These are phyloP conservation scores for Tephrocybe rancida DNA, from an alignment of 768 basidiomycete species.

Conservation along the genomic window DNA sequence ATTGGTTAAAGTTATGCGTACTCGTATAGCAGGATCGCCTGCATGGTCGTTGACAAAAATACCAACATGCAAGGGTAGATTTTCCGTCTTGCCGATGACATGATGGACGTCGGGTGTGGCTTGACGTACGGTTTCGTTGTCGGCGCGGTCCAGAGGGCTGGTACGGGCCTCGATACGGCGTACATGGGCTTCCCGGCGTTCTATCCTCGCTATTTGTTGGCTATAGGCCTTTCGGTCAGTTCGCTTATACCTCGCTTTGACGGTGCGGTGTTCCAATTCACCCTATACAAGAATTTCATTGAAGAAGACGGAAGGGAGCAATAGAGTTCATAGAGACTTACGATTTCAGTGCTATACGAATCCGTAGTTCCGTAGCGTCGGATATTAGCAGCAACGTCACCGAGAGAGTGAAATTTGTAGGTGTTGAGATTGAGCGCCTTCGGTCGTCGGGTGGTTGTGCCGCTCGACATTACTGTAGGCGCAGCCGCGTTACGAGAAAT, in stretches of 20 bases:
- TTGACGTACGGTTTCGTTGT: neutral
- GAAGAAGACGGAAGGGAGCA: neutral
- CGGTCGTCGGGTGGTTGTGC: neutral
- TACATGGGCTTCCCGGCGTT: neutral
- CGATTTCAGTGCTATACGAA: conserved; percentile 15
- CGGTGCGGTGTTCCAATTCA: conserved; percentile 10
- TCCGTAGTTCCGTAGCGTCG: conserved; percentile 15
- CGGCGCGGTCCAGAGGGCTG: neutral
- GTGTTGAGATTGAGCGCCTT: conserved; percentile 4
- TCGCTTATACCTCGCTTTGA: conserved; percentile 5
- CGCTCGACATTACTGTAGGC: neutral
- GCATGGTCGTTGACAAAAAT: neutral
- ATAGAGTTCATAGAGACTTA: neutral
- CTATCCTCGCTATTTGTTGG: conserved; percentile 3
- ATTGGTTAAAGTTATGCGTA: neutral
- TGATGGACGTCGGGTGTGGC: neutral
- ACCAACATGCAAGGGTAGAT: neutral
- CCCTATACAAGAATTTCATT: conserved; percentile 4
- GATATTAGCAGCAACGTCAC: conserved; percentile 13
- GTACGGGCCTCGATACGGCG: neutral
- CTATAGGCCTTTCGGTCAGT: conserved; percentile 1
- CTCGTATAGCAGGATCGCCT: conserved; percentile 1
- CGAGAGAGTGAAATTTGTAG: conserved; percentile 15
- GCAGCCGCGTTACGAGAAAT: neutral
- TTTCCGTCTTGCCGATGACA: neutral